Base-by-base conservation (phyloP, 495 filamentous ascomycete species). In the Cercophora sp. region DNA sequence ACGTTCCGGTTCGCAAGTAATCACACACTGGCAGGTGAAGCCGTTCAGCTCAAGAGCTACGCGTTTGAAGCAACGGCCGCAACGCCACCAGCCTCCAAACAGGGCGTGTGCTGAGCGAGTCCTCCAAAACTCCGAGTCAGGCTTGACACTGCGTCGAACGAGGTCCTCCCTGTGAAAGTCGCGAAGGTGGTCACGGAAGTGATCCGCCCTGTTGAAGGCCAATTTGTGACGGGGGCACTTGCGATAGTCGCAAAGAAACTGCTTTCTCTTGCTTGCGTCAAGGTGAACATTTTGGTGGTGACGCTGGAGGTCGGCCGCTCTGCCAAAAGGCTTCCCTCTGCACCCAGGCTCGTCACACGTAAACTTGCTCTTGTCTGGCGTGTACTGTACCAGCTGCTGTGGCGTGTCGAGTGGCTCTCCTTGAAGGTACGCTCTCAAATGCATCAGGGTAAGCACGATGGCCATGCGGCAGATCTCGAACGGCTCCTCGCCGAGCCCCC, bases 111-210 rank as follows among this genome's bases (percentile, higher is more conserved):
- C 13, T 11, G 55, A 31, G 46, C 60, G 50, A 5, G 23, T 19
- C 20, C 13, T 18, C 64, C 65, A 66, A 53, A 56, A 65, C 13
- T 37, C 40, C 1, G n/a, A n/a, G 19, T 63, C 59, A 8, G 25
- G 52, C 46, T 35, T 51, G 18, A 26, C 53, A n/a, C 55, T 52
- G 1, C 70, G 63, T 19, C 65, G 69, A 55, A 58, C 35, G 13
- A 80, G 56, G 51, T 80, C 77, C 56, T 81, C 78, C 19, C 60
- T 65, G 63, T 81, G 78, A 43, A 52, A 75, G 9, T 74, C 68
- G 9, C 76, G 64, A 8, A 75, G 65, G 54, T 81, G 78, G 32
- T 79, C 76, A 13, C 77, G 64, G 41, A 65, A 74, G 51, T 76
- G 75, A 40, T 78, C 75, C 13, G 64, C 64, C 1, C 75, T 64